These are phyloP conservation scores for Aspergillus neotritici DNA, from an alignment of 2,329 filamentous ascomycete species.

Conservation along the genomic window DNA sequence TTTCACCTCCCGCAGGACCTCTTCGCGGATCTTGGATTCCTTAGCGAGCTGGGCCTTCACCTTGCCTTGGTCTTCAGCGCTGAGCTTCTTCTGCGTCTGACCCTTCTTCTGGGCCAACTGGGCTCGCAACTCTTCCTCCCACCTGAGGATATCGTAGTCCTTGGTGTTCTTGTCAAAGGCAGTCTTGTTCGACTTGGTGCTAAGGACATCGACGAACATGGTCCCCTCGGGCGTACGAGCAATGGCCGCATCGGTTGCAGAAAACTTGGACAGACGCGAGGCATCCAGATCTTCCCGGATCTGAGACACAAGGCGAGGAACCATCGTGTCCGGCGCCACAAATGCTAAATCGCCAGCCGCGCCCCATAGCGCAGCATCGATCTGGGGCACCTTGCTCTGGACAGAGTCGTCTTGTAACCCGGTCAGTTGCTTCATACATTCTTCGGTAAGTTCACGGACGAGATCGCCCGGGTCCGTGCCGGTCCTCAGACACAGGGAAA, in stretches of 20 bases:
- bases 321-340: conserved; percentile 77
- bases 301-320: conserved; percentile 67
- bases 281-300: conserved; percentile 69
- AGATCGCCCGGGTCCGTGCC: conserved; percentile 78
- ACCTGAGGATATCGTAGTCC: conserved; percentile 93
- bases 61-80: conserved; percentile 79
- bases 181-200: conserved; percentile 66
- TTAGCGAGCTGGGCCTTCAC: conserved; percentile 87
- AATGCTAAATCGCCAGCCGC: conserved; percentile 90
- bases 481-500: conserved; percentile 74
- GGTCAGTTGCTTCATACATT: conserved; percentile 64
- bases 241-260: conserved; percentile 85
- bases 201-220: conserved; percentile 83
- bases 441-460: conserved; percentile 57
- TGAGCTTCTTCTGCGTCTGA: conserved; percentile 75
- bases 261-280: conserved; percentile 63
- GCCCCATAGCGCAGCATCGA: conserved; percentile 67
- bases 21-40: conserved; percentile 69
- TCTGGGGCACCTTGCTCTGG: conserved; percentile 29
- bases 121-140: conserved; percentile 85
- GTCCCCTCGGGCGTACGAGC: conserved; percentile 86
- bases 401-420: conserved; percentile 45
- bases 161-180: conserved; percentile 83
- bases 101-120: conserved; percentile 93
- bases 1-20: conserved; percentile 64